A percentile compares a stretch with the other conserved stretches of the same genome.
Conservation (phyloP, 805 yeast species). For the Monosporozyma servazzii region DNA sequence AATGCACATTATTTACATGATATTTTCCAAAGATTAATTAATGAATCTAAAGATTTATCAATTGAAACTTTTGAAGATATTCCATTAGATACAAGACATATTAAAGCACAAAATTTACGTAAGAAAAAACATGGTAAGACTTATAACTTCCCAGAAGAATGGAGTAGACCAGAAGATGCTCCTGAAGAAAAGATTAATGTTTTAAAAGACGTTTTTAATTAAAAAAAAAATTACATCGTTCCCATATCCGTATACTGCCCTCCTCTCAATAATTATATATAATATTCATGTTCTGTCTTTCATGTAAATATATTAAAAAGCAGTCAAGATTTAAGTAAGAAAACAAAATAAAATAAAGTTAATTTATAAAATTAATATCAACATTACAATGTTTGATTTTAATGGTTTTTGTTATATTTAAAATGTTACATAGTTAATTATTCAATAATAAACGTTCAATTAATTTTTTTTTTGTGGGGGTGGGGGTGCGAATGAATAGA, state of each 20-base stretch:
- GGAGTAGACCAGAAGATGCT: constrained; percentile 71
- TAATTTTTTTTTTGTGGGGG: neutral
- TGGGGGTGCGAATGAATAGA: neutral
- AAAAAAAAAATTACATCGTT: too few relatives aligned
- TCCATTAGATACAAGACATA: constrained; percentile 74
- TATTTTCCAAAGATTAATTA: constrained; percentile 49
- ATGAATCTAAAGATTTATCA: constrained; percentile 51
- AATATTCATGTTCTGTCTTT: neutral
- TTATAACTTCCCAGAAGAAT: constrained; percentile 60
- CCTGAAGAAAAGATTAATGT: constrained; percentile 35
- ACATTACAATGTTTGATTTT: neutral
- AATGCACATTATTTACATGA: constrained; percentile 69
- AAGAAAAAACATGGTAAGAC: constrained; percentile 30
- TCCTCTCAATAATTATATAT: neutral
- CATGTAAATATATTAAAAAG: constrained; percentile 2
- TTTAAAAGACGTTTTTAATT: constrained; percentile 9
- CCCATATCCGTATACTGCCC: too few relatives aligned
- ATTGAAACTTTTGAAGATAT: constrained; percentile 58
- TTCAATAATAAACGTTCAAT: neutral
- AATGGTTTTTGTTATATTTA: constrained; percentile 1
- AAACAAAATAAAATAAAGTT: too few relatives aligned
- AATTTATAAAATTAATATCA: neutral
- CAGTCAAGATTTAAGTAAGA: neutral
- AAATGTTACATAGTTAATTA: constrained; percentile 4
- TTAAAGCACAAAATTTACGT: constrained; percentile 38